Evolutionary conservation across 352 stramenopile genomes (phyloP).

Genomic region (Phytophthora boehmeriae): DNA sequence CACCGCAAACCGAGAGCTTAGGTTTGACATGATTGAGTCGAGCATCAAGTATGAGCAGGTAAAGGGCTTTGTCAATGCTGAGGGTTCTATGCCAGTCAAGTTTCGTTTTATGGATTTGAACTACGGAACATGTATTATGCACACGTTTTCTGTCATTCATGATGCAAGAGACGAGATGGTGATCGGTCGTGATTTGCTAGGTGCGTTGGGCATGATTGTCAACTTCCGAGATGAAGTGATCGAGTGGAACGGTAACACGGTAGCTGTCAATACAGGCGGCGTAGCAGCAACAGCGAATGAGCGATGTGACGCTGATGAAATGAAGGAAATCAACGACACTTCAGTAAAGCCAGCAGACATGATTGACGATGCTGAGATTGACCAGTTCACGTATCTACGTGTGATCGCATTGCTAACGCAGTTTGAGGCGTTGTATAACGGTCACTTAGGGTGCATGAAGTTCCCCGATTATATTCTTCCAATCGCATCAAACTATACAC

Average conservation of each 20-base stretch:
- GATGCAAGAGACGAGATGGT: conserved; percentile 6
- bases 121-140: not conserved
- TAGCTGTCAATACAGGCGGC: not conserved
- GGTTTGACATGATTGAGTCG: not conserved
- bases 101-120: conserved; percentile 14
- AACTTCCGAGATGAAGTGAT: not conserved
- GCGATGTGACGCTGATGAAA: not conserved
- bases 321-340: conserved; percentile 4
- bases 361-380: not conserved
- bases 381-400: not conserved
- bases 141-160: not conserved
- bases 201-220: not conserved
- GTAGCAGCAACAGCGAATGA: not conserved
- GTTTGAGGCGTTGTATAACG: conserved; percentile 1
- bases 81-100: not conserved
- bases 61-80: not conserved
- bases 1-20: not conserved
- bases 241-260: conserved; percentile 3
- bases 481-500: not conserved
- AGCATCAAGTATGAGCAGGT: conserved; percentile 6
- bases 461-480: conserved; percentile 7
- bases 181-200: conserved; percentile 4
- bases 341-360: not conserved
- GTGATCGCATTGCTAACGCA: not conserved
- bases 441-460: conserved; percentile 10